Conservation (phyloP, 2,329 filamentous ascomycete species). For the Plectosphaerella sp. region DNA sequence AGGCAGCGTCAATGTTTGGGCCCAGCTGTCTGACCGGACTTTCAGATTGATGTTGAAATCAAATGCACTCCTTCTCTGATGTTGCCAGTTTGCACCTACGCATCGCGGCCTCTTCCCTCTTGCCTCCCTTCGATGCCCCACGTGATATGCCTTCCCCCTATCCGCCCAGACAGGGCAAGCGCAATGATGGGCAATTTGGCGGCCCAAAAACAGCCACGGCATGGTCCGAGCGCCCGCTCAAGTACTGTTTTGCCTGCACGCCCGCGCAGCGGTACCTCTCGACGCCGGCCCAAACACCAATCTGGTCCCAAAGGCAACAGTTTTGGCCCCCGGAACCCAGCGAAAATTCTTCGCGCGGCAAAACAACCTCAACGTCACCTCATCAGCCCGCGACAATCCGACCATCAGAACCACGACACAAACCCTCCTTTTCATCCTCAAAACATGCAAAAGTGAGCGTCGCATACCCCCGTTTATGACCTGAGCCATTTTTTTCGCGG, state of each 20-base stretch:
- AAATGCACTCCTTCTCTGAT: too few relatives aligned
- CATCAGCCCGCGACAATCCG: conserved; percentile 41
- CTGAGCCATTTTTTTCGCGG: conserved; percentile 61
- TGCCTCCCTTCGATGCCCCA: neutral
- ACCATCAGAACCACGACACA: conserved; percentile 52
- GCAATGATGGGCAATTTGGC: conserved; percentile 6
- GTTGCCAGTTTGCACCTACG: neutral
- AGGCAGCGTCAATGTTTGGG: too few relatives aligned
- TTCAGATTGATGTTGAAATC: too few relatives aligned
- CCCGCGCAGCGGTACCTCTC: conserved; percentile 6
- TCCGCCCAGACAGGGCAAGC: conserved; percentile 5
- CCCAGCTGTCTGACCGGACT: too few relatives aligned
- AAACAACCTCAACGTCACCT: conserved; percentile 54
- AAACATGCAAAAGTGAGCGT: conserved; percentile 47
- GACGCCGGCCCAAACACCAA: conserved; percentile 3
- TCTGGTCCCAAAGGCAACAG: conserved; percentile 5
- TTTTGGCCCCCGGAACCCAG: conserved; percentile 21
- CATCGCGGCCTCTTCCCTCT: neutral
- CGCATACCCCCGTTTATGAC: conserved; percentile 55
- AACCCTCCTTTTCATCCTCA: conserved; percentile 46
- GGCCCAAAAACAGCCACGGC: conserved; percentile 6
- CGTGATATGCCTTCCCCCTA: conserved; percentile 11
- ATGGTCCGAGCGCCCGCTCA: conserved; percentile 9
- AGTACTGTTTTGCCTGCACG: conserved; percentile 6
- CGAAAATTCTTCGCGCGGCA: conserved; percentile 52